These are phyloP conservation scores for Brettanomyces naardenensis DNA, from an alignment of 805 yeast species.

Conservation along the genomic window DNA sequence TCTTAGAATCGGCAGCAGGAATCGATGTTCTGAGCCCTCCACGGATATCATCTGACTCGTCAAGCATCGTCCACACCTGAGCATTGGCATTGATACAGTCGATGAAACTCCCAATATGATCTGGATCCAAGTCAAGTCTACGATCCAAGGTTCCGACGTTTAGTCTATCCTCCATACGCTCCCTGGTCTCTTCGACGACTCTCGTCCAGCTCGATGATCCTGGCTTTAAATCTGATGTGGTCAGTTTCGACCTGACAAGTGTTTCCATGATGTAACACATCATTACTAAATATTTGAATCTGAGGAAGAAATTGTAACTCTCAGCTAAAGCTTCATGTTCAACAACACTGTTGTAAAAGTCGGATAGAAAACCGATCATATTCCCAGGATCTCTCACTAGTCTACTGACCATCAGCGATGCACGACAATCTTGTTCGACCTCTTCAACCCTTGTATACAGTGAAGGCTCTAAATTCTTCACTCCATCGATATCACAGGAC, in stretches of 20 bases:
- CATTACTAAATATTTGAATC: conserved; percentile 12
- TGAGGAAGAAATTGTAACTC: conserved; percentile 13
- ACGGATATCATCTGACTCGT: neutral
- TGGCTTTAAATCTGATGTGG: neutral
- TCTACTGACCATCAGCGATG: neutral
- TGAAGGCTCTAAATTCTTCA: neutral
- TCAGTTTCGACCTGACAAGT: neutral
- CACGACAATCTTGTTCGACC: neutral
- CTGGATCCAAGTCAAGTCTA: neutral
- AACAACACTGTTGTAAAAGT: conserved; percentile 8
- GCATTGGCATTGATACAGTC: too few species aligned
- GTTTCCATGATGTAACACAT: conserved; percentile 14
- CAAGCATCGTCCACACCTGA: too few species aligned
- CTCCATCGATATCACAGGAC: neutral
- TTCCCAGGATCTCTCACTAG: conserved; percentile 8
- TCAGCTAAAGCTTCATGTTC: conserved; percentile 3
- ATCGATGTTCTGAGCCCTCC: neutral
- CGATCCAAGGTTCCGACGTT: neutral
- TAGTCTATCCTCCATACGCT: neutral
- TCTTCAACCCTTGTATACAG: neutral
- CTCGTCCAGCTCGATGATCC: neutral
- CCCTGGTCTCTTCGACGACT: neutral
- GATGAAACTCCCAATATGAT: neutral
- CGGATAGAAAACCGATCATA: conserved; percentile 9
- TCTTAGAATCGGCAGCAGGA: neutral